Conservation (phyloP, 2,329 filamentous ascomycete species). For the Paracamarosporium sp. region DNA sequence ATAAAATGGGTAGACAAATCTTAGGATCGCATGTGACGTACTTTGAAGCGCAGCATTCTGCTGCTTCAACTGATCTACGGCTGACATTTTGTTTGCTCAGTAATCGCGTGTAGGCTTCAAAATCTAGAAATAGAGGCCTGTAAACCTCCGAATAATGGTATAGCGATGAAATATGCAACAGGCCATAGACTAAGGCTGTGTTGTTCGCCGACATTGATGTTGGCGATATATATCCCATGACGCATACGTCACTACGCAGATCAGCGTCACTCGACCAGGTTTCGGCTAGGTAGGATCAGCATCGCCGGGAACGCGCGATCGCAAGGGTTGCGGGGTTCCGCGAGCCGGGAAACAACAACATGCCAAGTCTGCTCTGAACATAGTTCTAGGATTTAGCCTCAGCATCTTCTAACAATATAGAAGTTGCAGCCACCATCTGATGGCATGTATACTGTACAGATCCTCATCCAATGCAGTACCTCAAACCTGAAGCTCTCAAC, state of each 20-base stretch:
- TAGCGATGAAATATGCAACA: not conserved
- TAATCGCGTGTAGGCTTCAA: not conserved
- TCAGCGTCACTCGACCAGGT: constrained; percentile 12
- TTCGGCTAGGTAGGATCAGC: not conserved
- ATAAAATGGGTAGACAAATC: not conserved
- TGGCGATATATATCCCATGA: constrained; percentile 4
- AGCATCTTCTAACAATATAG: too few relatives aligned
- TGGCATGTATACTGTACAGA: too few relatives aligned
- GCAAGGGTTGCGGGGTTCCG: not conserved
- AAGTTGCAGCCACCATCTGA: too few relatives aligned
- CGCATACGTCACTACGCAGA: constrained; percentile 17
- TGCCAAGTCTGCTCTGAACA: too few relatives aligned
- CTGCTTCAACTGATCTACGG: constrained; percentile 49
- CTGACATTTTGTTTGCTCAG: constrained; percentile 30
- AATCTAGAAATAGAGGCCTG: not conserved
- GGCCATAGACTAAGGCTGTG: constrained; percentile 3
- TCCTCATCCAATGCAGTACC: not conserved
- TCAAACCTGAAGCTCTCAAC: too few relatives aligned
- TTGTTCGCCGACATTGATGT: not conserved
- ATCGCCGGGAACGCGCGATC: not conserved
- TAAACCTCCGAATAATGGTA: not conserved
- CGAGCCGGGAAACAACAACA: not conserved
- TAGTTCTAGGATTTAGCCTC: too few relatives aligned
- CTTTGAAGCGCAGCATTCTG: constrained; percentile 51
- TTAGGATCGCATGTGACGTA: constrained; percentile 23